A percentile compares a stretch with the other conserved stretches of the same genome.
Conservation (phyloP, 2,329 filamentous ascomycete genomes). For the Diaporthe capsici region DNA sequence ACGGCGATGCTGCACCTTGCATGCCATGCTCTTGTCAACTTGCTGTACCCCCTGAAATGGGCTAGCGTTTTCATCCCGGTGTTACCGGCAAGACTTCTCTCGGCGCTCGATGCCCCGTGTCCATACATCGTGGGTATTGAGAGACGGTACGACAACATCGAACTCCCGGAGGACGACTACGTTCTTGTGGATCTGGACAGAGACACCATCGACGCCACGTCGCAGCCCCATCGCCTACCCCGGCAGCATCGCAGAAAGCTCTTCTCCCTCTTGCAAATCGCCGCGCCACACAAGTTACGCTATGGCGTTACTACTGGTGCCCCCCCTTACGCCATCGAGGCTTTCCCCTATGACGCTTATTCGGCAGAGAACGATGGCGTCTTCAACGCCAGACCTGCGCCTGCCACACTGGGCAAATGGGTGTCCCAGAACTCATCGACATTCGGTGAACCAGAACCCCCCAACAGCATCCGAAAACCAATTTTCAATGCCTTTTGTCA, state of each 20-base stretch:
- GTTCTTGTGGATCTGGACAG: conserved; percentile 94
- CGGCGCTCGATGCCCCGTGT: conserved; percentile 93
- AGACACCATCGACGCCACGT: conserved; percentile 89
- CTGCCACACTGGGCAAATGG: conserved; percentile 85
- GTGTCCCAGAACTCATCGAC: conserved; percentile 90
- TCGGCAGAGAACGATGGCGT: conserved; percentile 87
- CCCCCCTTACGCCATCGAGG: conserved; percentile 92
- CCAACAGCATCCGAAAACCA: conserved; percentile 68
- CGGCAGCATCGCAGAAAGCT: conserved; percentile 93
- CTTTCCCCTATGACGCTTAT: conserved; percentile 91
- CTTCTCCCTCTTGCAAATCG: conserved; percentile 86
- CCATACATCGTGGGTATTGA: conserved; percentile 98
- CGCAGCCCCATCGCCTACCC: conserved; percentile 82
- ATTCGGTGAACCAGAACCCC: conserved; percentile 78
- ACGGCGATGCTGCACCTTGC: conserved; percentile 96
- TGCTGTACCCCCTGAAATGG: conserved; percentile 94
- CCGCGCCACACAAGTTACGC: conserved; percentile 89
- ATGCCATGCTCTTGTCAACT: conserved; percentile 85
- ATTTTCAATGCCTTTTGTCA: conserved; percentile 94
- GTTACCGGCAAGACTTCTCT: conserved; percentile 87
- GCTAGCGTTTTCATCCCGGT: conserved; percentile 94
- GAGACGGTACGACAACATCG: conserved; percentile 86
- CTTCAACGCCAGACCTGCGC: conserved; percentile 79
- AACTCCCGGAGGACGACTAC: conserved; percentile 94
- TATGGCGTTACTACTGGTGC: conserved; percentile 91